A percentile compares a stretch with the other conserved stretches of the same genome.
Conservation (phyloP, 78 protist species). For the Dictyostelium brefeldianum region DNA sequence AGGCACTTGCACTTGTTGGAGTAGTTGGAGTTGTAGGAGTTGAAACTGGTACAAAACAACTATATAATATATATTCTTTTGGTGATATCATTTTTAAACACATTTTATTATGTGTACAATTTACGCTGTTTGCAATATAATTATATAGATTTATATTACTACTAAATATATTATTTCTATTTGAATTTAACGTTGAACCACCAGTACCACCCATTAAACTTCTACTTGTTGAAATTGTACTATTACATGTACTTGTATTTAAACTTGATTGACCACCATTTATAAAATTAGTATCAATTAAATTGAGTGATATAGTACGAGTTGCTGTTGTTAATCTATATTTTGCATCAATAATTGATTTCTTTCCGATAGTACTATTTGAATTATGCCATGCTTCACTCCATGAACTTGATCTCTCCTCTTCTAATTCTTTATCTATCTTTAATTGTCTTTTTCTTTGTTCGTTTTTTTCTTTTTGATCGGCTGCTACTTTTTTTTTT, state of each 20-base stretch:
- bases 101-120: not conserved
- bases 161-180: not conserved
- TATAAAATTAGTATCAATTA: not conserved
- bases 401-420: not conserved
- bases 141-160: not conserved
- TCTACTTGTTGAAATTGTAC: not conserved
- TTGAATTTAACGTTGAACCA: not conserved
- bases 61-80: not conserved
- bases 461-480: not conserved
- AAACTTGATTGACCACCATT: not conserved
- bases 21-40: not conserved
- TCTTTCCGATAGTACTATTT: not conserved
- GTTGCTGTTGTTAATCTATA: not conserved
- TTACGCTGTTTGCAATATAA: not conserved
- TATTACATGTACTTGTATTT: not conserved
- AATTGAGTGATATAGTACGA: not conserved
- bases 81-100: conserved; percentile 14
- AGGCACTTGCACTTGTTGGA: not conserved
- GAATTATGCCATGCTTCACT: conserved; percentile 7
- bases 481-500: not conserved
- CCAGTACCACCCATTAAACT: not conserved
- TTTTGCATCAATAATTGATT: conserved; percentile 6
- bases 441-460: not conserved
- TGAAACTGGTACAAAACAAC: not conserved
- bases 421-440: not conserved